Evolutionary conservation across 1,139 yeast genomes (phyloP).

Genomic region (Lodderomyces jiufengensis): DNA sequence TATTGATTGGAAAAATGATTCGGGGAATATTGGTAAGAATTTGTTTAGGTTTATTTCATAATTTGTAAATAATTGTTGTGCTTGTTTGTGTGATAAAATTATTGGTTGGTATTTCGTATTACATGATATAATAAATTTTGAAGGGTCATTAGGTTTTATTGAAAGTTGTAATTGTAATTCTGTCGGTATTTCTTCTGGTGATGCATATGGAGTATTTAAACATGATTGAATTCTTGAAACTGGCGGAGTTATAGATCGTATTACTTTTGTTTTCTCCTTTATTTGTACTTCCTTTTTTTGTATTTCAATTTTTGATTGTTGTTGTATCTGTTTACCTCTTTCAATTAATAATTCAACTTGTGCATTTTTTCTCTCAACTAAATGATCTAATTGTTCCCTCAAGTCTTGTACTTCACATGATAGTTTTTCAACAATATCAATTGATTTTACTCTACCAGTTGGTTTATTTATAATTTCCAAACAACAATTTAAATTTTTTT

Average conservation of each 20-base stretch:
- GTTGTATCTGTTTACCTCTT: constrained; percentile 16
- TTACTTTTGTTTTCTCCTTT: background rate
- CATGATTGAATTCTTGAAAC: constrained; percentile 30
- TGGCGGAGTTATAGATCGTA: constrained; percentile 19
- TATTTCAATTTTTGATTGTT: constrained; percentile 1
- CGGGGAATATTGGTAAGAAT: constrained; percentile 41
- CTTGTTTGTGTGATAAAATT: constrained; percentile 26
- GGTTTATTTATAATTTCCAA: constrained; percentile 38
- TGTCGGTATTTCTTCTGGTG: constrained; percentile 7
- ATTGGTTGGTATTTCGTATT: constrained; percentile 17
- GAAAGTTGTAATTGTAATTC: too few relatives aligned
- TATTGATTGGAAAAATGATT: constrained; percentile 28
- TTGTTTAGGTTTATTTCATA: constrained; percentile 33
- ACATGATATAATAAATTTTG: constrained; percentile 9
- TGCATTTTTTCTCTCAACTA: constrained; percentile 22
- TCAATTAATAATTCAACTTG: constrained; percentile 23
- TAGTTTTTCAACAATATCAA: constrained; percentile 31
- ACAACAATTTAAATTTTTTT: constrained; percentile 48
- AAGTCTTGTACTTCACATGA: constrained; percentile 24
- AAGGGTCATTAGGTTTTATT: constrained; percentile 4
- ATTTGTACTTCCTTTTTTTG: constrained; percentile 1
- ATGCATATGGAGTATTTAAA: constrained; percentile 19
- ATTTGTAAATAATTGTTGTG: constrained; percentile 26
- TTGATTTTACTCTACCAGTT: constrained; percentile 24
- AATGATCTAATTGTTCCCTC: constrained; percentile 14